A percentile compares a stretch with the other conserved stretches of the same genome.
These are phyloP conservation scores for Geotrichum reessii DNA, from an alignment of 1,139 yeast species.

Conservation along the genomic window DNA sequence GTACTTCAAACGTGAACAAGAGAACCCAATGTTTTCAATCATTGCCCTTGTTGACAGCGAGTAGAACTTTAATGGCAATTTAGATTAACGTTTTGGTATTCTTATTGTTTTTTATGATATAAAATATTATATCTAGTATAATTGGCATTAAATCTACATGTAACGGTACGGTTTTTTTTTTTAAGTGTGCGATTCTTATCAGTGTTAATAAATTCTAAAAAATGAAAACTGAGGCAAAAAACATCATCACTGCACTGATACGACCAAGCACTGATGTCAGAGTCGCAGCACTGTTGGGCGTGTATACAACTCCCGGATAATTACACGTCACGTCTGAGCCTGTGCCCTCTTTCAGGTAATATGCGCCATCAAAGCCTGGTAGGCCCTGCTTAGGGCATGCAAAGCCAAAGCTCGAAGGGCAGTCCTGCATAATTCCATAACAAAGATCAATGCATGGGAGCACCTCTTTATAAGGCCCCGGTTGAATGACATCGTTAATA, in stretches of 20 bases:
- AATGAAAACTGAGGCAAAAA: neutral
- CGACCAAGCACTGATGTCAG: neutral
- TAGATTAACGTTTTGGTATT: neutral
- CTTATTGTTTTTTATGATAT: neutral
- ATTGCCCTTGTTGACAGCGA: conserved; percentile 30
- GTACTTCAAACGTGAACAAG: conserved; percentile 49
- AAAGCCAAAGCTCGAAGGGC: conserved; percentile 75
- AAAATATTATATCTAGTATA: neutral
- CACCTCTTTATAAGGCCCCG: conserved; percentile 69
- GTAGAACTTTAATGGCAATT: neutral
- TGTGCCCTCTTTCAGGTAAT: conserved; percentile 10
- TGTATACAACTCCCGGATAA: conserved; percentile 19
- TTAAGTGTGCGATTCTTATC: neutral
- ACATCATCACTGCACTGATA: neutral
- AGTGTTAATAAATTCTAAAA: neutral
- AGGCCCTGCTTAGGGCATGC: conserved; percentile 46
- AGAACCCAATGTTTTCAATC: conserved; percentile 32
- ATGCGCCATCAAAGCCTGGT: conserved; percentile 18
- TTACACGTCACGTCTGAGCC: conserved; percentile 15
- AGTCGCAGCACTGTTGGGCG: conserved; percentile 3
- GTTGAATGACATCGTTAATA: conserved; percentile 52
- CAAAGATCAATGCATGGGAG: conserved; percentile 84
- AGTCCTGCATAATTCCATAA: conserved; percentile 68
- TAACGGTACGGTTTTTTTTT: neutral
- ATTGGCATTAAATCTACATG: neutral